A percentile compares a stretch with the other conserved stretches of the same genome.
Conservation (phyloP, 306 rosid genomes). For the Abrus precatorius region DNA sequence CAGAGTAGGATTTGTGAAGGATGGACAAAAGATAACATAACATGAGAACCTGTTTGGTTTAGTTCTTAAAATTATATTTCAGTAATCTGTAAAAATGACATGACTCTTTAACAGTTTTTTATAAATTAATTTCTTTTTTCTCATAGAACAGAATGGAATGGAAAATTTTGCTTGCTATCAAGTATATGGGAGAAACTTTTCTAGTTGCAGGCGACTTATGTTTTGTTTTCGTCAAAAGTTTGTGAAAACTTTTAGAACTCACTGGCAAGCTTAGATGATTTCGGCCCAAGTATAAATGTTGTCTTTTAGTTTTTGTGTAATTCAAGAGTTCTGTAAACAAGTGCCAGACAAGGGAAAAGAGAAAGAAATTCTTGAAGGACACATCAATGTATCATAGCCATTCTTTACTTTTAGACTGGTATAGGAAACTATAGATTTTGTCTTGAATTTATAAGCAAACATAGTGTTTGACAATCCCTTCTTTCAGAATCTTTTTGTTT, state of each 20-base stretch:
- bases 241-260: constrained; percentile 25
- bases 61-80: constrained; percentile 7
- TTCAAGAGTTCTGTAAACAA: constrained; percentile 19
- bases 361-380: not conserved
- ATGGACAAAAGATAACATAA: constrained; percentile 11
- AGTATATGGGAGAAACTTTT: constrained; percentile 16
- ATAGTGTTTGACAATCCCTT: not conserved
- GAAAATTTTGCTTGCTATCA: constrained; percentile 18
- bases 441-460: not conserved
- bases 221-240: constrained; percentile 14
- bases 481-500: constrained; percentile 16
- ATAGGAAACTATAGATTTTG: not conserved
- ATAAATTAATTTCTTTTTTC: constrained; percentile 34
- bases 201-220: not conserved
- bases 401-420: constrained; percentile 25
- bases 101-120: constrained; percentile 17
- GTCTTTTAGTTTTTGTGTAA: constrained; percentile 30
- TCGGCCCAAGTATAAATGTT: constrained; percentile 4
- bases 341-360: not conserved
- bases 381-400: not conserved
- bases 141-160: constrained; percentile 22
- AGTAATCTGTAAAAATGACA: not conserved
- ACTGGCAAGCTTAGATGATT: constrained; percentile 39
- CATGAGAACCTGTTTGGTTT: constrained; percentile 11
- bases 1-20: constrained; percentile 21